Base-by-base conservation (phyloP, 1,139 yeast genomes). In the Pichia sp. region DNA sequence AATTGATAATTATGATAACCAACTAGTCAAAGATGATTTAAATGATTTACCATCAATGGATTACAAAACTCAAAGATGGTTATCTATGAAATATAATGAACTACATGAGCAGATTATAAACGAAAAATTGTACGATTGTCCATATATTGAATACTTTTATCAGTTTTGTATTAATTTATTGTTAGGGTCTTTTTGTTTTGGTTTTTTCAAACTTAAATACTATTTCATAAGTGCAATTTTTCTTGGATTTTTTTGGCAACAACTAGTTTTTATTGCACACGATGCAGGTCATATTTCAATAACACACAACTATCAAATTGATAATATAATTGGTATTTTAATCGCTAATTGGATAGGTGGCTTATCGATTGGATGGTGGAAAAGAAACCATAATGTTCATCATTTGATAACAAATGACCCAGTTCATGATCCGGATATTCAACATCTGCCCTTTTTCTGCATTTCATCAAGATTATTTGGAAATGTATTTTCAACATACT, bases 351-450 rank as follows among this genome's bases (percentile, higher is more conserved):
- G 78, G 73, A 69, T 83, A 53, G 96, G 96, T n/a, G 96, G 96
- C 0, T 73, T 89, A 50, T 87, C 96, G 50, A 67, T 88, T 41
- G 96, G 96, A 1, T 89, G 96, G 96, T 89, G 96, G 96, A 90
- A 89, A 63, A 75, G 93, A 50, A 89, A 87, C 67, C 96, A 89
- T 68, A 89, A 89, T 66, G 95, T 89, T 27, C 96, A 90, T 66
- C 96, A 89, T 68, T 70, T 89, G 53, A 77, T 89, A 51, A 86
- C 96, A 18, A 89, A 89, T 67, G 96, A 89, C 63, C 96, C 96
- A 0, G 84, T 85, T 1, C 96, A 89, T 66, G 96, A 90, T 64
- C 96, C 96, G 0, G 96, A 89, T 70, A 90, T 89, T 64, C 96
- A 90, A 68, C 96, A 89, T 69, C 69, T 89, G 58, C 96, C 96